A percentile compares a stretch with the other conserved stretches of the same genome.
These are phyloP conservation scores for Senecio squalidus DNA, from an alignment of 140 eudicot genomes.

Conservation along the genomic window DNA sequence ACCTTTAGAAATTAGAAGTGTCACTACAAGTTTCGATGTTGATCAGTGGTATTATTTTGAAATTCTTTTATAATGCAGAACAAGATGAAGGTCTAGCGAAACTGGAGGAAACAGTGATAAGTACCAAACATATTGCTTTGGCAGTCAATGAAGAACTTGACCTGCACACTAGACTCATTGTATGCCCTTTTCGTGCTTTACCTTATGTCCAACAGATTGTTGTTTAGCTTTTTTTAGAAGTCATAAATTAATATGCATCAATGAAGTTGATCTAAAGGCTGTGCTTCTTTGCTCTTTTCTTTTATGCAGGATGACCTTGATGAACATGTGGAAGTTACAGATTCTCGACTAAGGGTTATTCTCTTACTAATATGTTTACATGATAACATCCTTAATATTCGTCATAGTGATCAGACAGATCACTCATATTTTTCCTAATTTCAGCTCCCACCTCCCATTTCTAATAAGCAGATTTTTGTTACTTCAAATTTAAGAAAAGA, in stretches of 20 bases:
- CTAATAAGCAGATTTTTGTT: background rate
- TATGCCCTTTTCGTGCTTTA: conserved; percentile 24
- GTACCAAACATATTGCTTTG: conserved; percentile 93
- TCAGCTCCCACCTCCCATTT: background rate
- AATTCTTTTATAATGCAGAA: conserved; percentile 44
- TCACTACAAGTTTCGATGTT: background rate
- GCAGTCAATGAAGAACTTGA: conserved; percentile 95
- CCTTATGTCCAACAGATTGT: background rate
- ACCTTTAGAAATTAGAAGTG: background rate
- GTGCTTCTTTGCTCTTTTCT: conserved; percentile 7
- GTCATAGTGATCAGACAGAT: background rate
- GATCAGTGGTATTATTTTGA: background rate
- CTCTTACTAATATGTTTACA: conserved; percentile 1
- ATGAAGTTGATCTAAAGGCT: conserved; percentile 2
- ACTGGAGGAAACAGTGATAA: conserved; percentile 85
- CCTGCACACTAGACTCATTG: conserved; percentile 89
- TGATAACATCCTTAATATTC: background rate
- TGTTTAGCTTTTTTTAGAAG: background rate
- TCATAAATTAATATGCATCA: background rate
- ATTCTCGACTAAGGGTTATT: conserved; percentile 63
- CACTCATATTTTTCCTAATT: background rate
- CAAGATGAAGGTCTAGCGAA: conserved; percentile 96
- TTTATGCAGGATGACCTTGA: conserved; percentile 62
- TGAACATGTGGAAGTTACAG: conserved; percentile 57
- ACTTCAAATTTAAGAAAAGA: background rate